A percentile compares a stretch with the other conserved stretches of the same genome.
These are phyloP conservation scores for Huntiella savannae DNA, from an alignment of 2,329 filamentous ascomycete genomes.

Conservation along the genomic window DNA sequence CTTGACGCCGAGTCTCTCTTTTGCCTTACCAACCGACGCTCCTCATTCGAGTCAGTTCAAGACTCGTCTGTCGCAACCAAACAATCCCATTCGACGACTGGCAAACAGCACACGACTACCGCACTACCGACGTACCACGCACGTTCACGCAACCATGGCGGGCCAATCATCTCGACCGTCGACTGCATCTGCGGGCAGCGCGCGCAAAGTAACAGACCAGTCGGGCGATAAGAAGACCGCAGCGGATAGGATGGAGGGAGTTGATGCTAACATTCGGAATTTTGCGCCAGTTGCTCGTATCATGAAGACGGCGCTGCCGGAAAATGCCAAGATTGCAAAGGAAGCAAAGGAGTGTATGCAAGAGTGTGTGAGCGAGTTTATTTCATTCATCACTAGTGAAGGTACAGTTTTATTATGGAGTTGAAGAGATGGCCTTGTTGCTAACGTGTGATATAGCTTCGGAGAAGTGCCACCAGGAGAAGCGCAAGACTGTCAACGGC, in stretches of 20 bases:
- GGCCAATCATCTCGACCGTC: too few species aligned
- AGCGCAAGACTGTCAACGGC: slow-evolving; percentile 96
- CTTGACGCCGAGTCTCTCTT: too few species aligned
- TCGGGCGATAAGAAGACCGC: not conserved
- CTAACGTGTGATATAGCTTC: slow-evolving; percentile 43
- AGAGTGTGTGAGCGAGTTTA: slow-evolving; percentile 98
- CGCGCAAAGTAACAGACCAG: not conserved
- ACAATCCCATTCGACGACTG: too few species aligned
- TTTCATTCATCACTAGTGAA: slow-evolving; percentile 98
- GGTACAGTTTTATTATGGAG: slow-evolving; percentile 37
- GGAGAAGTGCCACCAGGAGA: slow-evolving; percentile 98
- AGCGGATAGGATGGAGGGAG: slow-evolving; percentile 2
- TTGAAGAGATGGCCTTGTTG: not conserved
- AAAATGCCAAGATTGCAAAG: slow-evolving; percentile 98
- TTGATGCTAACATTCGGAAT: slow-evolving; percentile 87
- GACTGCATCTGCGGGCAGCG: too few species aligned
- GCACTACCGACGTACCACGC: too few species aligned
- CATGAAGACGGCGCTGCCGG: slow-evolving; percentile 94
- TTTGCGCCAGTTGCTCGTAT: slow-evolving; percentile 93
- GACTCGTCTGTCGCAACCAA: too few species aligned
- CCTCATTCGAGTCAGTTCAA: too few species aligned
- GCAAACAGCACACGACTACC: too few species aligned
- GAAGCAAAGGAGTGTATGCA: slow-evolving; percentile 99
- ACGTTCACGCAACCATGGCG: too few species aligned
- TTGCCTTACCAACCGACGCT: too few species aligned